phyloP scores from a whole-genome alignment of 169 alveolate genomes.

The Ichthyophthirius multifiliis region DNA sequence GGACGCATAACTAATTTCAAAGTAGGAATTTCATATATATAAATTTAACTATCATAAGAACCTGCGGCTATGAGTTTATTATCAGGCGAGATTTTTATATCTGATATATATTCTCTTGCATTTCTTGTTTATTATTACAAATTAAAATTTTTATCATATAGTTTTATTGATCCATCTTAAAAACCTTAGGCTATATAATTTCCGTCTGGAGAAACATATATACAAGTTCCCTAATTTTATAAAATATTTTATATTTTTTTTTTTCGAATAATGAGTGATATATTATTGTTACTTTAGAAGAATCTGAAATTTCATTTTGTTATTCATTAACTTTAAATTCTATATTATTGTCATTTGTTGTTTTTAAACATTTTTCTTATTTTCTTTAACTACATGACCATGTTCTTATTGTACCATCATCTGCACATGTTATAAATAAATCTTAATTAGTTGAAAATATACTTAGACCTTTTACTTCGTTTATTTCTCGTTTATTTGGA shows the following conservation, averaged over 20 bases:
- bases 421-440: slow-evolving; percentile 44
- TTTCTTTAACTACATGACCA: slow-evolving; percentile 49
- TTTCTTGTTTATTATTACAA: slow-evolving; percentile 18
- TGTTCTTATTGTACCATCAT: slow-evolving; percentile 67
- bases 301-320: slow-evolving; percentile 5
- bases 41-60: slow-evolving; percentile 62
- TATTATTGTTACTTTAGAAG: not conserved
- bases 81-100: slow-evolving; percentile 70
- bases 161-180: slow-evolving; percentile 58
- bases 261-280: too few species aligned
- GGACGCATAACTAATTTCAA: slow-evolving; percentile 43
- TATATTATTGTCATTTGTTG: slow-evolving; percentile 52
- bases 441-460: slow-evolving; percentile 24
- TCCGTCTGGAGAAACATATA: slow-evolving; percentile 64
- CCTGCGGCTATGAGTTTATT: slow-evolving; percentile 64
- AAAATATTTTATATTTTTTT: not conserved
- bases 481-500: slow-evolving; percentile 44
- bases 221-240: slow-evolving; percentile 58
- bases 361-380: slow-evolving; percentile 12
- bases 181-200: slow-evolving; percentile 69
- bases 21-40: slow-evolving; percentile 54
- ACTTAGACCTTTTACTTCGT: slow-evolving; percentile 72
- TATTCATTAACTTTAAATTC: slow-evolving; percentile 18
- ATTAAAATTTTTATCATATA: slow-evolving; percentile 48
- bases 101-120: slow-evolving; percentile 60